Percentiles rank a stretch among this genome's conserved stretches.
Conservation (phyloP, 1,139 yeast genomes). For the Suhomyces atakaporum region DNA sequence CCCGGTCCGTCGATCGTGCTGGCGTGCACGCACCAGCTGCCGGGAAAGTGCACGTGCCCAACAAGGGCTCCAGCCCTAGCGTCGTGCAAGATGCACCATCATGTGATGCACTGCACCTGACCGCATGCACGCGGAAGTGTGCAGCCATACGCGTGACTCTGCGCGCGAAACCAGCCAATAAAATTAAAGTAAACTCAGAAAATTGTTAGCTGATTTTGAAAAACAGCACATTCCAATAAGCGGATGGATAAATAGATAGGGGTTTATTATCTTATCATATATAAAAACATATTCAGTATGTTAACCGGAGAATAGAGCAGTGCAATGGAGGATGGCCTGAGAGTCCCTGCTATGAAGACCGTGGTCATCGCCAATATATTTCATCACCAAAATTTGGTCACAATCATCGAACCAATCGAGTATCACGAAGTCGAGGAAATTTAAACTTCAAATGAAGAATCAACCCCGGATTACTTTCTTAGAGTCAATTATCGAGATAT, state of each 20-base stretch:
- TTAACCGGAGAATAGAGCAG: background rate
- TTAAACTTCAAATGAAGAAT: no score
- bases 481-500: no score
- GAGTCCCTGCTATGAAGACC: no score
- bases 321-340: background rate
- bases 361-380: no score
- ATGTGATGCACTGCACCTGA: slow-evolving; percentile 2
- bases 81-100: background rate
- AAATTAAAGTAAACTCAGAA: slow-evolving; percentile 14
- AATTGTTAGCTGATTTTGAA: slow-evolving; percentile 19
- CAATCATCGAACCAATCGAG: no score
- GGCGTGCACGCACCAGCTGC: background rate
- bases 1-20: background rate
- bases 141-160: slow-evolving; percentile 3
- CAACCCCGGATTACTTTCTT: no score
- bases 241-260: slow-evolving; percentile 12
- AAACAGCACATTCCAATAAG: slow-evolving; percentile 9
- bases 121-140: slow-evolving; percentile 3
- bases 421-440: no score
- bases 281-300: slow-evolving; percentile 13
- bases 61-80: slow-evolving; percentile 2
- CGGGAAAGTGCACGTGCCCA: background rate
- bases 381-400: no score
- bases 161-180: slow-evolving; percentile 14
- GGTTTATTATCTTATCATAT: slow-evolving; percentile 12